Percentiles rank a stretch among this genome's conserved stretches.
Conservation (phyloP, 2,329 filamentous ascomycete genomes). For the Aspergillus persii region DNA sequence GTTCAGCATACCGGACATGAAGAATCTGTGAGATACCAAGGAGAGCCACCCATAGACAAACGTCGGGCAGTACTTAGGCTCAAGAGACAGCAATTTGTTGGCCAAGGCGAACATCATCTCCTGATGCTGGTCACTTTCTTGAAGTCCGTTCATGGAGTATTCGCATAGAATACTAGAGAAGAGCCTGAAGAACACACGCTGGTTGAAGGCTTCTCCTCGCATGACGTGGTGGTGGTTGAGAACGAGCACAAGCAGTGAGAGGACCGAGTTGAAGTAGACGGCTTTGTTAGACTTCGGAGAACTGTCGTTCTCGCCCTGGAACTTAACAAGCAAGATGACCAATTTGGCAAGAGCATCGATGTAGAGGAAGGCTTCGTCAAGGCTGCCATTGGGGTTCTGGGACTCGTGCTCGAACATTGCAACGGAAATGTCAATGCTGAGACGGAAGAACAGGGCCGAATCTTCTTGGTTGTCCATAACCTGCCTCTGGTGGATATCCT, state of each 20-base stretch:
- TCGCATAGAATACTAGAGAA: slow-evolving; percentile 82
- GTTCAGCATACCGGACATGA: slow-evolving; percentile 74
- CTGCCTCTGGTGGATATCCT: slow-evolving; percentile 73
- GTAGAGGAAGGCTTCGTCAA: slow-evolving; percentile 60
- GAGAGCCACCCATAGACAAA: slow-evolving; percentile 85
- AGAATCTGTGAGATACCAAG: slow-evolving; percentile 78
- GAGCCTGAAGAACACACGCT: slow-evolving; percentile 86
- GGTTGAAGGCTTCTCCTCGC: slow-evolving; percentile 77
- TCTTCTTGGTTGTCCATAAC: slow-evolving; percentile 74
- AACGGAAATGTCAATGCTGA: slow-evolving; percentile 76
- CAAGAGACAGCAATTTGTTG: slow-evolving; percentile 67
- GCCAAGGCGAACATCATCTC: slow-evolving; percentile 72
- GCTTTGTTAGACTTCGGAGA: slow-evolving; percentile 63
- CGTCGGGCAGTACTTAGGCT: slow-evolving; percentile 72
- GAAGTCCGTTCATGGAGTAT: slow-evolving; percentile 59
- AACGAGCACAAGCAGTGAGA: slow-evolving; percentile 75
- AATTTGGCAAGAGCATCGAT: slow-evolving; percentile 82
- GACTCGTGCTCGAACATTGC: slow-evolving; percentile 72
- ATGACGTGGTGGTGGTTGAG: slow-evolving; percentile 82
- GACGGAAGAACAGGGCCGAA: slow-evolving; percentile 73
- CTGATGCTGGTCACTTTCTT: slow-evolving; percentile 60
- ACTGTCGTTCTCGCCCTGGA: slow-evolving; percentile 62
- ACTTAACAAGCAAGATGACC: slow-evolving; percentile 70
- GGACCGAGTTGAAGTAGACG: slow-evolving; percentile 71
- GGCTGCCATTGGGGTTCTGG: slow-evolving; percentile 58